Base-by-base conservation (phyloP, 2,329 filamentous ascomycete species). In the Tolypocladium amazonense region DNA sequence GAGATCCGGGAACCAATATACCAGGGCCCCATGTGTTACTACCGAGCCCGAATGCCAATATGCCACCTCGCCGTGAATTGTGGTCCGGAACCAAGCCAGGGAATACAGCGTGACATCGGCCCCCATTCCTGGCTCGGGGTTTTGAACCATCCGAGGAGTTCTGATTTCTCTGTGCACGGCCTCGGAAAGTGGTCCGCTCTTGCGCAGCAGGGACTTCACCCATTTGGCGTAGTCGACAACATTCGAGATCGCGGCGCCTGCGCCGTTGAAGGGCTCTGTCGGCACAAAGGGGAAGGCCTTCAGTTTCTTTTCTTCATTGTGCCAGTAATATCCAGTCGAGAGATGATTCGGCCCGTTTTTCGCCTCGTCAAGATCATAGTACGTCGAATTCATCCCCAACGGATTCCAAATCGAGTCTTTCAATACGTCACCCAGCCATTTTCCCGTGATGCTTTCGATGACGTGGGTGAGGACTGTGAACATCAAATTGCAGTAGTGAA, bases 401-500 rank as follows among this genome's bases (percentile, higher is more conserved):
- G 79, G 79, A 2, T 61, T 61, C 73, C 78, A 81, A 54, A 82
- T 70, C 14, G 67, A 62, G 23, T 75, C 68, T 8, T 67, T 69
- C 25, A 82, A 66, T 47, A 79, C 76, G 5, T 72, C 65, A 0
- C 71, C 72, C 3, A 82, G 69, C 33, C 67, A 63, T 14, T 62
- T 63, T 0, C 73, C 73, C 0, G 72, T 75, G 8, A 79, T 59
- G 0, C 63, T 73, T 62, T 81, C 77, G 15, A 82, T 65, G 1
- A 81, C 72, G 62, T 80, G 71, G 4, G 73, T 75, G 3, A 75
- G 72, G 1, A 73, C 72, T 1, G 70, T 70, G 65, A 75, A 84
- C 75, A 82, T 81, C 59, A 76, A 69, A 64, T 84, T 83, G 64
- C 71, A 76, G 65, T 84, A 83, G 61, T 77, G 73, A 59, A 72